These are phyloP conservation scores for Solanum paucissectum DNA, from an alignment of 257 asterid genomes.

Conservation along the genomic window DNA sequence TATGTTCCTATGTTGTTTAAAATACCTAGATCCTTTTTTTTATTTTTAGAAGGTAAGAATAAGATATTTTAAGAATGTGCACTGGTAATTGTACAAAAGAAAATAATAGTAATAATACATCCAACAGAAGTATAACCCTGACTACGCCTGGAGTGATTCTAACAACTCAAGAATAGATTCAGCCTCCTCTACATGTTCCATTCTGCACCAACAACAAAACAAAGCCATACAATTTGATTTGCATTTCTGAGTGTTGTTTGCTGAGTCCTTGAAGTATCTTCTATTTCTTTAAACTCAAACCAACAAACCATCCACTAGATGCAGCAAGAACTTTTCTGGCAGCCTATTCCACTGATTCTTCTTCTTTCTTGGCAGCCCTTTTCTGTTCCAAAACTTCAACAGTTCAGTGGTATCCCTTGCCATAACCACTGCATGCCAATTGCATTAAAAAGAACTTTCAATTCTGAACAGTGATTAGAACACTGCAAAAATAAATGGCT, in stretches of 20 bases:
- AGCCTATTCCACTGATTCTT: background rate
- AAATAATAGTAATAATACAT: background rate
- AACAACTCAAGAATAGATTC: background rate
- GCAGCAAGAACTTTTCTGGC: background rate
- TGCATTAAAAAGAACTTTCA: background rate
- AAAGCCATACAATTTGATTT: background rate
- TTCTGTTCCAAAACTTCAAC: background rate
- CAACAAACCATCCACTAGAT: background rate
- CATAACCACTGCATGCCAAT: background rate
- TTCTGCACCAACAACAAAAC: background rate
- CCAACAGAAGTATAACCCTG: background rate
- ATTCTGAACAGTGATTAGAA: background rate
- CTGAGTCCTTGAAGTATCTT: background rate
- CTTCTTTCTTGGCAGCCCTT: background rate
- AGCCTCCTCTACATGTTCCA: background rate
- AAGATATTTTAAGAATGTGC: background rate
- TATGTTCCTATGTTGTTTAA: background rate
- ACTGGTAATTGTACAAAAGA: background rate
- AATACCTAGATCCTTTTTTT: background rate
- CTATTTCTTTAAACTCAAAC: background rate
- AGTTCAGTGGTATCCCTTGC: background rate
- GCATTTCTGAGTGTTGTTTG: background rate
- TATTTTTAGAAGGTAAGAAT: background rate
- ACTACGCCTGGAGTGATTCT: background rate
- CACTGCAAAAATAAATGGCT: background rate